These are phyloP conservation scores for Dendrobium officinale DNA, from an alignment of 106 monocot species.

Conservation along the genomic window DNA sequence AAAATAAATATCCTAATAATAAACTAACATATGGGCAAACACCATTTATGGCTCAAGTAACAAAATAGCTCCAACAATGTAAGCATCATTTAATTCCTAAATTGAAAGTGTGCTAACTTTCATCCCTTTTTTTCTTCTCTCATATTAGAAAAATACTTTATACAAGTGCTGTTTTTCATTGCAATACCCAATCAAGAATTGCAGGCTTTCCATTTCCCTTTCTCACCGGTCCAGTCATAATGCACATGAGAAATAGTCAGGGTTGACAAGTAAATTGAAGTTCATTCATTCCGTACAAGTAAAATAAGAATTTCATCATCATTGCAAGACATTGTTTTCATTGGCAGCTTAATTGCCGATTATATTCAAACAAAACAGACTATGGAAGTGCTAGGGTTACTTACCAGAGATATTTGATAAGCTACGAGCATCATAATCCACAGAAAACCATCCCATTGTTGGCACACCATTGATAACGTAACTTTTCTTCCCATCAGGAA, in stretches of 20 bases:
- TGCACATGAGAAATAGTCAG: not conserved
- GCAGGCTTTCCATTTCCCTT: too few species aligned
- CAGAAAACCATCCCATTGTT: slow-evolving; percentile 32
- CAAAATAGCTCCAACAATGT: not conserved
- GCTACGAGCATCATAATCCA: slow-evolving; percentile 17
- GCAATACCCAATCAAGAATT: too few species aligned
- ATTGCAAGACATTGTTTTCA: not conserved
- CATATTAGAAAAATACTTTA: too few species aligned
- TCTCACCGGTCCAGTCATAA: not conserved
- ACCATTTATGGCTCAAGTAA: not conserved
- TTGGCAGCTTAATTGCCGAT: not conserved
- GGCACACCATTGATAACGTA: slow-evolving; percentile 24
- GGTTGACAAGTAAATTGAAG: slow-evolving; percentile 3
- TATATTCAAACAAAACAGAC: not conserved
- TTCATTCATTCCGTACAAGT: not conserved
- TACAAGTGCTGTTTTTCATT: too few species aligned
- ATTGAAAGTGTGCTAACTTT: not conserved
- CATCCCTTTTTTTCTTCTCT: not conserved
- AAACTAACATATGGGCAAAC: not conserved
- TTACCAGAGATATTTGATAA: slow-evolving; percentile 25
- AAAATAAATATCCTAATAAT: not conserved
- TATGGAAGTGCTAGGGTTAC: slow-evolving; percentile 1
- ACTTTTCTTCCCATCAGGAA: not conserved
- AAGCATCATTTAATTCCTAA: not conserved
- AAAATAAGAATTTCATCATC: not conserved